Evolutionary conservation across 2,329 filamentous ascomycete species (phyloP).

Genomic region (Diaporthe longicolla): DNA sequence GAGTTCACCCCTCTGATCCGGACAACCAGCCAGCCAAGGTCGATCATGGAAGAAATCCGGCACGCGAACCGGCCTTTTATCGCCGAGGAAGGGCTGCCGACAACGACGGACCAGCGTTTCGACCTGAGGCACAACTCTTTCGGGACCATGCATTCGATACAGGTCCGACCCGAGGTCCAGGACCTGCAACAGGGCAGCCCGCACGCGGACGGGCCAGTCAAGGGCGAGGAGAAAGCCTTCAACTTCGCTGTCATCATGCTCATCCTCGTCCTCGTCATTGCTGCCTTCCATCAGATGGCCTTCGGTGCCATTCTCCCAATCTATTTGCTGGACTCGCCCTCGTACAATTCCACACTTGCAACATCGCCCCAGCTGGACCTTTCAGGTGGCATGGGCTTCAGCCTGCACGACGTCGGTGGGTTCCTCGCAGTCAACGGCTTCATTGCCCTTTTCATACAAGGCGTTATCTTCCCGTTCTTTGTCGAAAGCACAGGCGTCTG

Average conservation of each 20-base stretch:
- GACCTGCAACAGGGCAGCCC: conserved; percentile 27
- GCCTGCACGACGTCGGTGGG: conserved; percentile 75
- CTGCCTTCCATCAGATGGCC: conserved; percentile 63
- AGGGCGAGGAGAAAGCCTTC: conserved; percentile 49
- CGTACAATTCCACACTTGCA: conserved; percentile 35
- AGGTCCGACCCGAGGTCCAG: conserved; percentile 47
- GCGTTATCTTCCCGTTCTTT: conserved; percentile 61
- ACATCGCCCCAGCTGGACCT: conserved; percentile 52
- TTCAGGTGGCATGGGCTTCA: conserved; percentile 75
- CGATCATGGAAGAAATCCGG: conserved; percentile 44
- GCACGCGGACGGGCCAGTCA: conserved; percentile 41
- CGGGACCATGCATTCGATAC: conserved; percentile 58
- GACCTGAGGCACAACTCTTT: conserved; percentile 57
- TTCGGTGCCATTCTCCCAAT: conserved; percentile 59
- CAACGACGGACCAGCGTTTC: conserved; percentile 53
- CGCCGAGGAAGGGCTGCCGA: conserved; percentile 53
- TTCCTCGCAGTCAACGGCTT: conserved; percentile 78
- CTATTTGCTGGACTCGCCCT: conserved; percentile 57
- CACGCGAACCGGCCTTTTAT: conserved; percentile 49
- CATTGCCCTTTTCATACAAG: conserved; percentile 81
- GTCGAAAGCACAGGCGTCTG: conserved; percentile 74
- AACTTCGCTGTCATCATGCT: conserved; percentile 60
- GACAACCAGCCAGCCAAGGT: conserved; percentile 47
- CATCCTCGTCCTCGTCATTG: conserved; percentile 56
- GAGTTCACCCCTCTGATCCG: conserved; percentile 50